These are phyloP conservation scores for Lachnellula cervina DNA, from an alignment of 2,329 filamentous ascomycete species.

Conservation along the genomic window DNA sequence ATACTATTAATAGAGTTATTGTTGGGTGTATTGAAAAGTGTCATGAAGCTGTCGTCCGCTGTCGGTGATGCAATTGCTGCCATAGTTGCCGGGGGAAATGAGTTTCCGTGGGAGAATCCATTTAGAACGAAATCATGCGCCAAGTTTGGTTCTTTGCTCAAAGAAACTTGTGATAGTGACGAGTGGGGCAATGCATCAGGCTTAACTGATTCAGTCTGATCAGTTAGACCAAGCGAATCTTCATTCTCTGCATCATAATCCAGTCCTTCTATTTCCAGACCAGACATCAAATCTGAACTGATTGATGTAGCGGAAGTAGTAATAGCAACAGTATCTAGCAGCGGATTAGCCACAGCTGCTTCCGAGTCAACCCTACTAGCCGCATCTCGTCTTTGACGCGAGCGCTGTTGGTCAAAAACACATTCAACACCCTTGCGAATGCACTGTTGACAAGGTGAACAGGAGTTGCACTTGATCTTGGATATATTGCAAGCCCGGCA, in stretches of 20 bases:
- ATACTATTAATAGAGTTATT: not conserved
- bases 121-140: not conserved
- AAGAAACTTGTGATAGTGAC: not conserved
- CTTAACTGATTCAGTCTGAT: not conserved
- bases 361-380: not conserved
- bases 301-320: not conserved
- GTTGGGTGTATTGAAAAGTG: not conserved
- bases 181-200: not conserved
- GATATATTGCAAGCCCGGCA: conserved; percentile 22
- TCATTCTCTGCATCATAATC: not conserved
- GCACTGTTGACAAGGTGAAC: conserved; percentile 18
- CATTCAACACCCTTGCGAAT: conserved; percentile 18
- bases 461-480: conserved; percentile 22
- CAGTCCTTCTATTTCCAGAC: not conserved
- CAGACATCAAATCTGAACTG: not conserved
- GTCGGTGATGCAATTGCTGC: not conserved
- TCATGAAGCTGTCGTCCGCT: not conserved
- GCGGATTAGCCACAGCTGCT: conserved; percentile 27
- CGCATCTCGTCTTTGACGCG: not conserved
- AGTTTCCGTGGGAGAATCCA: not conserved
- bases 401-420: conserved; percentile 11
- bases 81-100: not conserved
- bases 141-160: not conserved
- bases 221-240: too few relatives aligned
- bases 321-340: conserved; percentile 33